phyloP scores from a whole-genome alignment of 306 rosid species.

The Medicago lupulina region DNA sequence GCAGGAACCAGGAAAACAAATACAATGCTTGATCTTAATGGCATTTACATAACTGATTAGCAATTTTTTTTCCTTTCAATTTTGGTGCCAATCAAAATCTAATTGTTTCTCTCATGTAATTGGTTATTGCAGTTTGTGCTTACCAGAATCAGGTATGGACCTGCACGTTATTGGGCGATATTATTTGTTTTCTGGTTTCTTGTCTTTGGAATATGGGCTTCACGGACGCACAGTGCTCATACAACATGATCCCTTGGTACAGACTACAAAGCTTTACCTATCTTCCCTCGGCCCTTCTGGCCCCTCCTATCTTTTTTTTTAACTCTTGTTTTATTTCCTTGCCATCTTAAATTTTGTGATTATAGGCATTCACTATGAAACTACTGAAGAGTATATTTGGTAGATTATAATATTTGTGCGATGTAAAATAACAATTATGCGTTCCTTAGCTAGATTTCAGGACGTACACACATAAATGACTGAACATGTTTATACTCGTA shows the following conservation, averaged over 20 bases:
- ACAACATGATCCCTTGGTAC: conserved; percentile 55
- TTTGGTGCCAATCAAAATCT: conserved; percentile 26
- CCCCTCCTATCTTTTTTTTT: not conserved
- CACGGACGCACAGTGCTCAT: conserved; percentile 81
- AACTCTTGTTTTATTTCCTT: conserved; percentile 30
- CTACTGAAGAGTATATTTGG: conserved; percentile 24
- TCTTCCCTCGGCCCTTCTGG: not conserved
- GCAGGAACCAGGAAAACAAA: conserved; percentile 15
- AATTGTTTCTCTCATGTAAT: conserved; percentile 35
- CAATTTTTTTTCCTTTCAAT: not conserved
- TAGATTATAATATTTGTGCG: conserved; percentile 36
- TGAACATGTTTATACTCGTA: conserved; percentile 5
- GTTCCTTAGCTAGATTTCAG: conserved; percentile 38
- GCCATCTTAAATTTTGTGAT: conserved; percentile 34
- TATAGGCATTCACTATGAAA: conserved; percentile 40
- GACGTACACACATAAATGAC: not conserved
- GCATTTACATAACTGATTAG: conserved; percentile 5
- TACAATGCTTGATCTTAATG: conserved; percentile 32
- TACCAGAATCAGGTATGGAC: conserved; percentile 93
- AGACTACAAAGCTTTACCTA: not conserved
- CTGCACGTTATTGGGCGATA: conserved; percentile 99
- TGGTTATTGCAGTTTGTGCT: conserved; percentile 85
- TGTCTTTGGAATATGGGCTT: conserved; percentile 98
- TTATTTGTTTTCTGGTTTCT: conserved; percentile 98
- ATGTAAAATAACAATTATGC: conserved; percentile 28